Percentiles rank a stretch among this genome's conserved stretches.
Evolutionary conservation across 2,329 filamentous ascomycete species (phyloP).

Genomic region (Neocatenulostroma microsporum): DNA sequence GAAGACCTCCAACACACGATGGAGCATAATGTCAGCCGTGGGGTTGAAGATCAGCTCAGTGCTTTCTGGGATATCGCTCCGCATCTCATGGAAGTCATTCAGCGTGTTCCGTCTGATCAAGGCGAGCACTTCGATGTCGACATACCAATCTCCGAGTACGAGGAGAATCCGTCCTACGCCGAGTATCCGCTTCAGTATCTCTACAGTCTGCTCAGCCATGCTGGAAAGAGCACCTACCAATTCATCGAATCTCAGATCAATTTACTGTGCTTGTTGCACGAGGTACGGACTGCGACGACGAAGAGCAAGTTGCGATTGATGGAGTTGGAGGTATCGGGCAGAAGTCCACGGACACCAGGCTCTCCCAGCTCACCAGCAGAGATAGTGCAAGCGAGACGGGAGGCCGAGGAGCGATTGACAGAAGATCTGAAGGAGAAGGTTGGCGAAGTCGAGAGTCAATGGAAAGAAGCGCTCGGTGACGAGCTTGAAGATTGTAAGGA

Average conservation of each 20-base stretch:
- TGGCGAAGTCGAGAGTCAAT: conserved; percentile 80
- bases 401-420: conserved; percentile 65
- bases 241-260: conserved; percentile 96
- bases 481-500: conserved; percentile 66
- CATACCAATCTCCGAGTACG: conserved; percentile 70
- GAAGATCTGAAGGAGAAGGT: conserved; percentile 92
- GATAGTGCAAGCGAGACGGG: conserved; percentile 51
- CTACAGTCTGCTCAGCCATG: conserved; percentile 73
- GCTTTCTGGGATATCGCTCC: conserved; percentile 98
- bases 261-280: conserved; percentile 78
- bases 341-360: conserved; percentile 7
- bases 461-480: conserved; percentile 77
- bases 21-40: conserved; percentile 75
- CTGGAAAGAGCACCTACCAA: conserved; percentile 88
- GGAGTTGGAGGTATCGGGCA: conserved; percentile 52
- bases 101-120: conserved; percentile 60
- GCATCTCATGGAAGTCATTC: conserved; percentile 65
- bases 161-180: conserved; percentile 77
- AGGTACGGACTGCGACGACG: conserved; percentile 74
- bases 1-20: conserved; percentile 71
- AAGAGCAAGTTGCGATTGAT: conserved; percentile 59
- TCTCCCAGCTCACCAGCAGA: too few relatives aligned
- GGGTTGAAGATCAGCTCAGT: conserved; percentile 83
- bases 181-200: conserved; percentile 83
- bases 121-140: conserved; percentile 61